Evolutionary conservation across 1,284 basidiomycete species (phyloP).

Genomic region (Sutorius eximius): DNA sequence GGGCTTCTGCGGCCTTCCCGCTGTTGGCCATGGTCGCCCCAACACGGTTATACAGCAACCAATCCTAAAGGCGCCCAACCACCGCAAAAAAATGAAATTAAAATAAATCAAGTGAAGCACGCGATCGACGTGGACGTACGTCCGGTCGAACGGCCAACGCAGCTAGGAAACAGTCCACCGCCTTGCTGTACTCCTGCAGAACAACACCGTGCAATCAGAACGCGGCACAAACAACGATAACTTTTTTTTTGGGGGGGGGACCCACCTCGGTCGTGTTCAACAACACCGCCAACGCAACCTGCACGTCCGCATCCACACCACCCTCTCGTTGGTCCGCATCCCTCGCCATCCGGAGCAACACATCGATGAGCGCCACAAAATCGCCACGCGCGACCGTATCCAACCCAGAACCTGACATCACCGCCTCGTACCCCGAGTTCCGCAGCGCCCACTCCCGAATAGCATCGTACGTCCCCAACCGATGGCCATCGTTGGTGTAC

Average conservation of each 20-base stretch:
- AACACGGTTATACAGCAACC: constrained; percentile 93
- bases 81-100: not conserved
- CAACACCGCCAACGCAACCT: constrained; percentile 92
- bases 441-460: constrained; percentile 76
- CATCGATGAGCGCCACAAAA: constrained; percentile 54
- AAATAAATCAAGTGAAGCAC: not conserved
- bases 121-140: constrained; percentile 43
- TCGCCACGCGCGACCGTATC: constrained; percentile 38
- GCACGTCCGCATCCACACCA: constrained; percentile 86
- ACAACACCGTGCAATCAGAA: not conserved
- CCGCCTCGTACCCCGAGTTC: constrained; percentile 26
- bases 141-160: constrained; percentile 87
- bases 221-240: not conserved
- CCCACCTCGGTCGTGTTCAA: constrained; percentile 87
- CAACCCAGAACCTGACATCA: constrained; percentile 45
- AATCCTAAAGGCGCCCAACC: constrained; percentile 62
- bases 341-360: constrained; percentile 69
- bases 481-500: constrained; percentile 88
- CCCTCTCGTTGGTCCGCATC: constrained; percentile 36
- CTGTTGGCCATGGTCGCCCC: constrained; percentile 96
- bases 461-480: constrained; percentile 72
- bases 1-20: constrained; percentile 80
- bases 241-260: not conserved
- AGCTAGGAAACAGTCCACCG: constrained; percentile 92
- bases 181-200: constrained; percentile 81